Percentiles rank a stretch among this genome's conserved stretches.
Conservation (phyloP, 1,284 basidiomycete genomes). For the Takashimella tepidaria region DNA sequence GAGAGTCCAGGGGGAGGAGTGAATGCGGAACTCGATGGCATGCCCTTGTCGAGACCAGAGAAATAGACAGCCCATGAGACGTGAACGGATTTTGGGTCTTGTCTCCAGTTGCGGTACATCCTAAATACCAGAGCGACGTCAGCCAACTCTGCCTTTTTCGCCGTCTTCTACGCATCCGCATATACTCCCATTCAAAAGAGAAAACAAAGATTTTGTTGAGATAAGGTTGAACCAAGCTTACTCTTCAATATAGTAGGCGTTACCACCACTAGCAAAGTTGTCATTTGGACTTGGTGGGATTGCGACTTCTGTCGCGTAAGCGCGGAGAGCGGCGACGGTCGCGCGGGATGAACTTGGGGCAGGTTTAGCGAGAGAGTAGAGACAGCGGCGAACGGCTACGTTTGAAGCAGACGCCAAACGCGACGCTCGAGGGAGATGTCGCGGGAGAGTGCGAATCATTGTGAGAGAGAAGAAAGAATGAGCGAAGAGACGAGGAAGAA, state of each 20-base stretch:
- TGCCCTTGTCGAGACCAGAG: slow-evolving; percentile 81
- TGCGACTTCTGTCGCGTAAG: slow-evolving; percentile 37
- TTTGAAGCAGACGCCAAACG: slow-evolving; percentile 3
- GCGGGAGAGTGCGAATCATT: slow-evolving; percentile 32
- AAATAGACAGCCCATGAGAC: slow-evolving; percentile 95
- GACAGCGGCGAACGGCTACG: slow-evolving; percentile 1
- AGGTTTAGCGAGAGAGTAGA: slow-evolving; percentile 5
- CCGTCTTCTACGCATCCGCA: no score
- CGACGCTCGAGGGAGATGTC: slow-evolving; percentile 16
- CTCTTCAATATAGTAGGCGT: slow-evolving; percentile 92
- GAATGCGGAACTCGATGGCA: slow-evolving; percentile 78
- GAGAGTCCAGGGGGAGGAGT: slow-evolving; percentile 65
- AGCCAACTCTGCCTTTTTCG: no score
- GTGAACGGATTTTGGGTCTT: slow-evolving; percentile 89
- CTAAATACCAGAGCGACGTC: slow-evolving; percentile 31
- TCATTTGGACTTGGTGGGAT: slow-evolving; percentile 47
- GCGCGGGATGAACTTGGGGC: slow-evolving; percentile 5
- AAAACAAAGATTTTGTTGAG: no score
- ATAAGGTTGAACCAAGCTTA: slow-evolving; percentile 26
- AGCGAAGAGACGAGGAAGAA: no score
- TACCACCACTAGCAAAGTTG: slow-evolving; percentile 81
- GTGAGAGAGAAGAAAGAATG: neutral
- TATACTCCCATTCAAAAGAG: neutral
- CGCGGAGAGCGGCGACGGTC: slow-evolving; percentile 12
- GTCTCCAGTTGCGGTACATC: slow-evolving; percentile 87